Conservation (phyloP, 2,329 filamentous ascomycete genomes). For the Trichoderma simmonsii region DNA sequence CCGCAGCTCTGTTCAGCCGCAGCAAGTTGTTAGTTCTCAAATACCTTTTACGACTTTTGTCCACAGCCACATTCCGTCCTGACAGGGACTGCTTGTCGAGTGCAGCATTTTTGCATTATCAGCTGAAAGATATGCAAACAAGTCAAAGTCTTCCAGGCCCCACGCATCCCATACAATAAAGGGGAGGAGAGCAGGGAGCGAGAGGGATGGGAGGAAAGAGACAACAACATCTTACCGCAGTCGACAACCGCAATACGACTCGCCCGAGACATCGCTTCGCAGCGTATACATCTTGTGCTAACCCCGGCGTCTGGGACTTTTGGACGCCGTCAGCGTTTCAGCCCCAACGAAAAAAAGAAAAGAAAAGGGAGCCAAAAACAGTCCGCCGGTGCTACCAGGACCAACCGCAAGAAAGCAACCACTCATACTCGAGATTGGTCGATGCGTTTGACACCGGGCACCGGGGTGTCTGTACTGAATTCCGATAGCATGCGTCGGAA, state of each 20-base stretch:
- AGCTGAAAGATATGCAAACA: neutral
- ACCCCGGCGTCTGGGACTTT: neutral
- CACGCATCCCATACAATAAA: neutral
- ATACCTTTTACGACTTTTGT: neutral
- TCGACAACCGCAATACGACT: neutral
- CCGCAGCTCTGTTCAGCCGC: neutral
- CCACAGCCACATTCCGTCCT: neutral
- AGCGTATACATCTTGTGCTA: neutral
- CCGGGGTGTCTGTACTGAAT: neutral
- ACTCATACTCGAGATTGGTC: neutral
- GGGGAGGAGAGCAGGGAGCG: neutral
- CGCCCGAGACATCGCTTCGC: neutral
- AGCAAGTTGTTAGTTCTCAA: neutral
- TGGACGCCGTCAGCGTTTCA: neutral
- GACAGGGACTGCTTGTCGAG: neutral
- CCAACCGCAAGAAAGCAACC: neutral
- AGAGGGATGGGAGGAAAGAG: neutral
- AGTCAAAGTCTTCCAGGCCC: neutral
- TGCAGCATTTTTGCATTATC: neutral
- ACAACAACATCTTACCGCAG: neutral
- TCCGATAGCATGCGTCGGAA: neutral
- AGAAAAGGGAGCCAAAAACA: neutral
- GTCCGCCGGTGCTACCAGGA: neutral
- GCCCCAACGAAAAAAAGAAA: neutral
- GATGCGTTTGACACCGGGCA: neutral